Base-by-base conservation (phyloP, 2,329 filamentous ascomycete species). In the Penicillium sp. region DNA sequence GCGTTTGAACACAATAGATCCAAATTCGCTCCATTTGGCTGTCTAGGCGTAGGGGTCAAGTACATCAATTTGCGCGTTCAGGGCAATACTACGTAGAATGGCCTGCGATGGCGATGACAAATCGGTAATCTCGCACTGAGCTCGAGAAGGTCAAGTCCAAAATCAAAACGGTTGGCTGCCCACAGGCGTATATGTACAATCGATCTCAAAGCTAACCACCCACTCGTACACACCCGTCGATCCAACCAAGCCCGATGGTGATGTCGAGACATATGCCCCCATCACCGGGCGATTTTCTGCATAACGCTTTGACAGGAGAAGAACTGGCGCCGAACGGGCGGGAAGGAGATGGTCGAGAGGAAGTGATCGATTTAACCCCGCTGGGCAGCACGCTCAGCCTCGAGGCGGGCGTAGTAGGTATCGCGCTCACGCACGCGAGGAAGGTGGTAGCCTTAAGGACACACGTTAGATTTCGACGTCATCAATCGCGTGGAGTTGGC, bases 361-460 rank as follows among this genome's bases (percentile, higher is more conserved):
- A 42, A 45, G 54, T 40, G 52, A 39, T 28, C 51, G 53, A 55
- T 61, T 62, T 68, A 68, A 31, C 53, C 59, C 58, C 63, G 57
- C 52, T 61, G 55, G 48, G 62, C 59, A 41, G 79, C 79, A 57
- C 81, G 75, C 71, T 83, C 73, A 60, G 80, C 75, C 70, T 84
- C 81, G 55, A 84, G 73, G 69, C 78, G 80, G 64, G 76, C 71
- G 74, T 84, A 84, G 74, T 77, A 81, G 62, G 72, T 63, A 68
- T 84, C 81, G 66, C 81, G 79, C 66, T 75, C 76, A 66, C 79
- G 79, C 65, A 82, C 79, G 58, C 78, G 73, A 64, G 80, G 80
- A 49, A 84, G 75, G 73, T 84, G 81, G 73, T 77, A 83, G 64
- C 80, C 80, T 82, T 59, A 13, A 26, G n/a, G 32, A 38, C 19